These are phyloP conservation scores for Colletotrichum simmondsii DNA, from an alignment of 2,329 filamentous ascomycete species.

Conservation along the genomic window DNA sequence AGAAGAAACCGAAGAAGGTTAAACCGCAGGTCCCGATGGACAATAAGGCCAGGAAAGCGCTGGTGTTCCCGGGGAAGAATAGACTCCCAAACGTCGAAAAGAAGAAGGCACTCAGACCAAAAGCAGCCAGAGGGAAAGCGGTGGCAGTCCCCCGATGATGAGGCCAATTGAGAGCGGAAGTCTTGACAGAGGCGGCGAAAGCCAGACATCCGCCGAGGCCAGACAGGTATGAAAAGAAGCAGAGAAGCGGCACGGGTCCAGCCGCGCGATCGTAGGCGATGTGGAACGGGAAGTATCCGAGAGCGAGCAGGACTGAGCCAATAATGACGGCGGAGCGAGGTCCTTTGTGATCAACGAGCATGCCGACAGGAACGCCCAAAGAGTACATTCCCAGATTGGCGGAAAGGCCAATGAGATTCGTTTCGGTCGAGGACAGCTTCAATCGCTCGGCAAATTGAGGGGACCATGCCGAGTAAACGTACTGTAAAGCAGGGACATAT, in stretches of 20 bases:
- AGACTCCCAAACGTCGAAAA: constrained; percentile 85
- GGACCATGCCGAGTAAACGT: constrained; percentile 98
- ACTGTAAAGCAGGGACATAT: constrained; percentile 63
- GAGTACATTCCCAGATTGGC: constrained; percentile 96
- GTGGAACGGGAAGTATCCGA: constrained; percentile 89
- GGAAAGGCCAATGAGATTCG: constrained; percentile 87
- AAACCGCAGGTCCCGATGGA: constrained; percentile 82
- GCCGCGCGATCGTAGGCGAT: constrained; percentile 78
- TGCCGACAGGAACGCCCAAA: constrained; percentile 87
- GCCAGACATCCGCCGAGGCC: constrained; percentile 91
- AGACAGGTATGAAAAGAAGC: constrained; percentile 86
- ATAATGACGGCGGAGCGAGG: constrained; percentile 82
- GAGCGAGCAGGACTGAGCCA: constrained; percentile 77
- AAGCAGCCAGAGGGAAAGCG: constrained; percentile 90
- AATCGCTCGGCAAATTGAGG: constrained; percentile 92
- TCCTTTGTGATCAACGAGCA: constrained; percentile 85
- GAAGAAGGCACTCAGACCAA: constrained; percentile 95
- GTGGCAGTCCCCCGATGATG: constrained; percentile 92
- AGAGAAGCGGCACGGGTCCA: constrained; percentile 71
- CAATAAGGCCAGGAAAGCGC: constrained; percentile 82
- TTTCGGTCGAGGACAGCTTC: constrained; percentile 89
- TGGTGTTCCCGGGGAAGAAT: constrained; percentile 85
- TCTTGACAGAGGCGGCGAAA: constrained; percentile 90
- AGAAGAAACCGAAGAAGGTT: constrained; percentile 83
- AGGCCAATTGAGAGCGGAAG: constrained; percentile 90